phyloP scores from a whole-genome alignment of 805 yeast species.

The Saturnispora diversa region DNA sequence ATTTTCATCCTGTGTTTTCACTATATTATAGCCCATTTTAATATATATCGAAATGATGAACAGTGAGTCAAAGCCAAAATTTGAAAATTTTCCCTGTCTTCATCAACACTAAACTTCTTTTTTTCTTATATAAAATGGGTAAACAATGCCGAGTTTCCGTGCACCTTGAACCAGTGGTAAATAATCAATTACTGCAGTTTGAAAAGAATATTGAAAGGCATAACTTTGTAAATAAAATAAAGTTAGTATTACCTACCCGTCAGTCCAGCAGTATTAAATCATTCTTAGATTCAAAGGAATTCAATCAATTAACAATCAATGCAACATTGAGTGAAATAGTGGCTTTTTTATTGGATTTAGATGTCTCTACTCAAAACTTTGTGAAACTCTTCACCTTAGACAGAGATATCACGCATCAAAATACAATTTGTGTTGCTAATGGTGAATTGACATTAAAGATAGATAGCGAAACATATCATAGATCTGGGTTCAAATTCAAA shows the following conservation, averaged over 20 bases:
- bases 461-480: conserved; percentile 25
- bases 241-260: conserved; percentile 10
- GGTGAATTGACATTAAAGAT: conserved; percentile 27
- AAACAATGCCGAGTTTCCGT: background rate
- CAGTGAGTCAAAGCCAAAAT: background rate
- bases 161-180: too few relatives aligned
- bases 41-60: background rate
- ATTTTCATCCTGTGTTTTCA: conserved; percentile 48
- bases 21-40: conserved; percentile 29
- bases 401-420: conserved; percentile 26
- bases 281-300: background rate
- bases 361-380: background rate
- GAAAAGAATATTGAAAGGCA: conserved; percentile 16
- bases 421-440: conserved; percentile 24
- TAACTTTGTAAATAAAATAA: conserved; percentile 25
- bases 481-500: conserved; percentile 30
- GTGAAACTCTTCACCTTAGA: conserved; percentile 16
- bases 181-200: too few relatives aligned
- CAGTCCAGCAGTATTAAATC: background rate
- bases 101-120: too few relatives aligned
- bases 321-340: conserved; percentile 2
- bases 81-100: conserved; percentile 1
- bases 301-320: background rate
- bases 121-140: background rate
- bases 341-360: background rate